Conservation (phyloP, 1,139 yeast genomes). For the Nakaseomyces glabratus region DNA sequence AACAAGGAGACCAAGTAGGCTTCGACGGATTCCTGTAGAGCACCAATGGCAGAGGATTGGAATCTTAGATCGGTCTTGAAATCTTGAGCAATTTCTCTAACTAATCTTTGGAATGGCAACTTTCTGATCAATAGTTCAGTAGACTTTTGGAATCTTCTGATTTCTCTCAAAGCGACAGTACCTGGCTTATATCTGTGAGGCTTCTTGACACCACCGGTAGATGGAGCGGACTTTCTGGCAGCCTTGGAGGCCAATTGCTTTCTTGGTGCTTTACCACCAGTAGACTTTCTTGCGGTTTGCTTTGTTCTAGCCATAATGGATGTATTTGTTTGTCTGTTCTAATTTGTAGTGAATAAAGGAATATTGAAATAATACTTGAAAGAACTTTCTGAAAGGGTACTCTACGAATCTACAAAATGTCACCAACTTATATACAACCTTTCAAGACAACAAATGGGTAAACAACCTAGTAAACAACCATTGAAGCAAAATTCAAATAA, state of each 20-base stretch:
- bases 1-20: slow-evolving; percentile 84
- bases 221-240: slow-evolving; percentile 95
- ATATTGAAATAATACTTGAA: too few relatives aligned
- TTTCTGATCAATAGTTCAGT: slow-evolving; percentile 94
- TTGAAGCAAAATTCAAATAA: too few relatives aligned
- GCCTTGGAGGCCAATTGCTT: slow-evolving; percentile 98
- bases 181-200: slow-evolving; percentile 99
- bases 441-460: too few relatives aligned
- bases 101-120: slow-evolving; percentile 97
- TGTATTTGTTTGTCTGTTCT: slow-evolving; percentile 5
- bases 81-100: slow-evolving; percentile 95
- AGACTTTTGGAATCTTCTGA: slow-evolving; percentile 97
- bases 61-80: slow-evolving; percentile 96
- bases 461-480: too few relatives aligned
- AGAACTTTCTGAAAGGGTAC: too few relatives aligned
- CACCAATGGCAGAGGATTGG: slow-evolving; percentile 98
- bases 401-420: too few relatives aligned
- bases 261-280: slow-evolving; percentile 99
- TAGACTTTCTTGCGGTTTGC: slow-evolving; percentile 97
- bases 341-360: too few relatives aligned
- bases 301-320: slow-evolving; percentile 88
- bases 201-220: slow-evolving; percentile 98
- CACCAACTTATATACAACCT: too few relatives aligned
- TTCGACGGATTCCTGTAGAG: slow-evolving; percentile 96
- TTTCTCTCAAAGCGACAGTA: slow-evolving; percentile 98